Evolutionary conservation across 1,284 basidiomycete genomes (phyloP).

Genomic region (Cryptococcus sp.): DNA sequence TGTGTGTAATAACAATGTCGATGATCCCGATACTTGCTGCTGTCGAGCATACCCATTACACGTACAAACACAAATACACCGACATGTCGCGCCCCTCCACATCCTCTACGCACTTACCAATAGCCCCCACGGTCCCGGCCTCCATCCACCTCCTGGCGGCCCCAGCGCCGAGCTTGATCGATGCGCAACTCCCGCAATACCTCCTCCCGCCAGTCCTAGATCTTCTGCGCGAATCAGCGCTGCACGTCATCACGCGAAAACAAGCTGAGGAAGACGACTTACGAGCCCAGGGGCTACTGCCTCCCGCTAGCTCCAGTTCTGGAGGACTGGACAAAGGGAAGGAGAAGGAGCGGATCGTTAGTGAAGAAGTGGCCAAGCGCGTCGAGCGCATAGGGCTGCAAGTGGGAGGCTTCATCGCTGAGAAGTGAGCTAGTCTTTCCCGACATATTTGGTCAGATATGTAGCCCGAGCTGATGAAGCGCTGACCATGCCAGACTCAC

Average conservation of each 20-base stretch:
- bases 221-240: constrained; percentile 69
- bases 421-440: constrained; percentile 63
- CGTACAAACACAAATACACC: too few species aligned
- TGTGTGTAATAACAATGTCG: too few species aligned
- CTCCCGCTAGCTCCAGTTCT: constrained; percentile 29
- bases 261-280: constrained; percentile 43
- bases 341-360: constrained; percentile 57
- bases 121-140: constrained; percentile 41
- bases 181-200: constrained; percentile 77
- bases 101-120: constrained; percentile 33
- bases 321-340: constrained; percentile 19
- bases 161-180: constrained; percentile 58
- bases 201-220: constrained; percentile 78
- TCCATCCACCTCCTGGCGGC: constrained; percentile 48
- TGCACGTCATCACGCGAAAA: constrained; percentile 65
- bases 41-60: too few species aligned
- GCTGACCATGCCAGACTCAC: constrained; percentile 61
- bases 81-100: constrained; percentile 48
- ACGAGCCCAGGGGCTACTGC: constrained; percentile 38
- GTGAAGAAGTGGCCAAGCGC: constrained; percentile 67
- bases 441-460: background rate
- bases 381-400: constrained; percentile 82
- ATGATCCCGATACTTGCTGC: too few species aligned
- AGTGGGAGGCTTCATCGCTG: constrained; percentile 81
- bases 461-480: background rate